Base-by-base conservation (phyloP, 495 filamentous ascomycete species). In the Ramalina intermedia region DNA sequence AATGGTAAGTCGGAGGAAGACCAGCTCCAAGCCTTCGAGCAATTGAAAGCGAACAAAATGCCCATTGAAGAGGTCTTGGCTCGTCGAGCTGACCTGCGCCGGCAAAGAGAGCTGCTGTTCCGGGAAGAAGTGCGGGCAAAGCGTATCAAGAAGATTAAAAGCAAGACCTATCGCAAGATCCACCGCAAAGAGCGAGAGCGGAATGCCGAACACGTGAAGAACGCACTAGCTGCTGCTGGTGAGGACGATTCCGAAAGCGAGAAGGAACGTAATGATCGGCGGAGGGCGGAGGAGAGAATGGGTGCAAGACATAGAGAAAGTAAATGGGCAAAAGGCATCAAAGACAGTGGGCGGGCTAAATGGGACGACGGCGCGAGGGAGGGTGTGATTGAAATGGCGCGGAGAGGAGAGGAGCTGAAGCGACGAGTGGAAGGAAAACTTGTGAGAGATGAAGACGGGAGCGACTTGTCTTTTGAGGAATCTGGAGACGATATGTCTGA, bases 141-240 rank as follows among this genome's bases (percentile, higher is more conserved):
- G 65, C 81, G 91, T 3, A 84, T 98, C 63, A 94, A 95, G 64
- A 96, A 96, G 69, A 98, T 98, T 62, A 98, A 98, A 69, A 88
- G 82, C 57, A 96, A 94, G 59, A 76, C 87, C 1, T 98, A 89
- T 59, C 81, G 87, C 16, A 80, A 88, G 44, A 81, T 96, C 20
- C 93, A 96, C 61, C 80, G 91, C 35, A 94, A 85, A 57, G 85
- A 95, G 56, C 74, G 79, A 12, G 78, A 86, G 59, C 78, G 78
- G 49, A 66, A 81, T 38, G 80, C 84, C 51, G 71, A 85, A 44
- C 75, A 77, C n/a, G 80, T 87, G 46, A 71, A 74, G 23, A 79
- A 86, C 38, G 78, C 79, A 24, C 67, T 90, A 38, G 63, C 70
- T 17, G 78, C 77, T 39, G 78, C 80, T 18, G 89, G 87, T 29